Evolutionary conservation across 495 filamentous ascomycete species (phyloP).

Genomic region (Trichoderma asperelloides): DNA sequence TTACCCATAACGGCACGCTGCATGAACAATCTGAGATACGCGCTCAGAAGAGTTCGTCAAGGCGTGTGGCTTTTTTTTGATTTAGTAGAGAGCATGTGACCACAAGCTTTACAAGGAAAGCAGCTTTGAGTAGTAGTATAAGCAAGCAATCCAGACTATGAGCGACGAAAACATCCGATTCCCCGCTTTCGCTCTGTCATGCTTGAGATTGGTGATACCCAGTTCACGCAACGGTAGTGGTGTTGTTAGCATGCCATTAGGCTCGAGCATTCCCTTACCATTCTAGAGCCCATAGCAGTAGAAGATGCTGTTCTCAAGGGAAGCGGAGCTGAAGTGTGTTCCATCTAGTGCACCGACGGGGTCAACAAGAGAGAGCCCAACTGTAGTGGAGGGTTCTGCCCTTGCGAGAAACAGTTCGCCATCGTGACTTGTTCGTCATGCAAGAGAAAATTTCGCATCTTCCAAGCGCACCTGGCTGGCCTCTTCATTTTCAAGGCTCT

Average conservation of each 20-base stretch:
- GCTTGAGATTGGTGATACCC: not conserved
- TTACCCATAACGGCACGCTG: too few species aligned
- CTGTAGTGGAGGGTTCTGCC: not conserved
- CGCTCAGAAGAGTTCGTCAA: not conserved
- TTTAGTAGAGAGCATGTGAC: not conserved
- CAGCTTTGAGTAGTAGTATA: too few species aligned
- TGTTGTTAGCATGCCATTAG: not conserved
- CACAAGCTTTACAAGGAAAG: not conserved
- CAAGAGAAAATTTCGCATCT: not conserved
- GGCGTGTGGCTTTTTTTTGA: not conserved
- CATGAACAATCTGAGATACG: too few species aligned
- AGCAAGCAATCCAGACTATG: too few species aligned
- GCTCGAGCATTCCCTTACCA: not conserved
- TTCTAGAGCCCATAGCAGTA: not conserved
- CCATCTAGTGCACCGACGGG: not conserved
- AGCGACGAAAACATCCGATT: too few species aligned
- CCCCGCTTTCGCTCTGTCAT: too few species aligned
- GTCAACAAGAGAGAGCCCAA: not conserved
- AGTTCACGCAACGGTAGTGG: not conserved
- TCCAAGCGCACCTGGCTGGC: not conserved
- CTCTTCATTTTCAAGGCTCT: not conserved
- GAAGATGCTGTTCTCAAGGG: not conserved
- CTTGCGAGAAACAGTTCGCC: not conserved
- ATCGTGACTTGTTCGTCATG: constrained; percentile 5
- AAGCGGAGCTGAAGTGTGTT: not conserved